Evolutionary conservation across 176 grass and related monocot genomes (phyloP).

Genomic region (Eragrostis curvula): DNA sequence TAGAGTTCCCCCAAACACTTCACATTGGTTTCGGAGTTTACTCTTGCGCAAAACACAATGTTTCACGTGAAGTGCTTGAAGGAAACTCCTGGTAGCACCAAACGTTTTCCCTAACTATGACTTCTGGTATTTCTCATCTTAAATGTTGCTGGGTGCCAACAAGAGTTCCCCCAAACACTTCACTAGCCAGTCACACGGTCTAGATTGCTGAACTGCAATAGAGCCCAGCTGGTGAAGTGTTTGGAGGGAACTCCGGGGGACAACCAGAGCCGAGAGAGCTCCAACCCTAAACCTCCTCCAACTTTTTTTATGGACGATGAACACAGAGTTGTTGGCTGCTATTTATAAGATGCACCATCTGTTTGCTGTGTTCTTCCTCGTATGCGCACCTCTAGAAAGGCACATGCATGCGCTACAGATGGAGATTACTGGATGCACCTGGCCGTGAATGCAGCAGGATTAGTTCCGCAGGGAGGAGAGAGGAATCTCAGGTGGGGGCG

Average conservation of each 20-base stretch:
- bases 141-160: background rate
- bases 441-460: constrained; percentile 24
- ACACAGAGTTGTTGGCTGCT: background rate
- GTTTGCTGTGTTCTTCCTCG: background rate
- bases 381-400: background rate
- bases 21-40: background rate
- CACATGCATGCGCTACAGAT: background rate
- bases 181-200: background rate
- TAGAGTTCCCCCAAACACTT: constrained; percentile 43
- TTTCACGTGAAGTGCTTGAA: constrained; percentile 32
- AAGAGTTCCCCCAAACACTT: constrained; percentile 49
- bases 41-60: background rate
- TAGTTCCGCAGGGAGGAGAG: background rate
- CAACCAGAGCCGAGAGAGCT: constrained; percentile 28
- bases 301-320: background rate
- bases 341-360: constrained; percentile 36
- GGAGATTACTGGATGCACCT: constrained; percentile 24
- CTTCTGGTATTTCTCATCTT: background rate
- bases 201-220: background rate
- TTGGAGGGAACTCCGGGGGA: constrained; percentile 37
- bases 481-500: constrained; percentile 6
- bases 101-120: background rate
- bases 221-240: constrained; percentile 33
- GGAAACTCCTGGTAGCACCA: constrained; percentile 14
- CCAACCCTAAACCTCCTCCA: background rate